Conservation (phyloP, 2,329 filamentous ascomycete species). For the Claviceps sp. region DNA sequence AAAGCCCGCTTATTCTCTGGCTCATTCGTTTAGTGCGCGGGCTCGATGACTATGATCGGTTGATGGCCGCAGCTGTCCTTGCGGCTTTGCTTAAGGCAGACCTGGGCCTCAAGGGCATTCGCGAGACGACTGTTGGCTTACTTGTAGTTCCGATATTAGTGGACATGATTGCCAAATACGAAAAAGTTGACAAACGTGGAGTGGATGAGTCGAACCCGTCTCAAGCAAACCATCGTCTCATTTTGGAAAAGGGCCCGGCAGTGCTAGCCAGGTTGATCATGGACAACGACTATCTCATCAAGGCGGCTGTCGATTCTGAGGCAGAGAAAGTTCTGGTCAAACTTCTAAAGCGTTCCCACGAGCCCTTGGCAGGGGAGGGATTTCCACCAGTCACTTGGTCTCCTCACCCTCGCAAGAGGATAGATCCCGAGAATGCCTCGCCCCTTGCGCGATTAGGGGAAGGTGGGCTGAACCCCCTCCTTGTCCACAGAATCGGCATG, state of each 20-base stretch:
- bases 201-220: conserved; percentile 24
- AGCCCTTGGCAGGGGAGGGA: conserved; percentile 22
- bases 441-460: conserved; percentile 39
- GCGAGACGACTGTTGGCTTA: conserved; percentile 51
- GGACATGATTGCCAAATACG: conserved; percentile 37
- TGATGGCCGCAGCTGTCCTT: conserved; percentile 57
- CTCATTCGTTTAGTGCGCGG: conserved; percentile 51
- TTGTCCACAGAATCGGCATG: conserved; percentile 58
- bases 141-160: conserved; percentile 59
- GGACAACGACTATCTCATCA: conserved; percentile 68
- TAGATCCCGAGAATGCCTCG: conserved; percentile 20
- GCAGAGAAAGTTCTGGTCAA: conserved; percentile 33
- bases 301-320: conserved; percentile 58
- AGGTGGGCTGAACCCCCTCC: conserved; percentile 44
- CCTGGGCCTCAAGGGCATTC: conserved; percentile 43
- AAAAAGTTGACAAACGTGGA: conserved; percentile 39
- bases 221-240: conserved; percentile 20
- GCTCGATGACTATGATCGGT: conserved; percentile 41
- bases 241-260: conserved; percentile 59
- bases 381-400: conserved; percentile 26
- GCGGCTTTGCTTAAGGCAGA: conserved; percentile 56
- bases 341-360: conserved; percentile 38
- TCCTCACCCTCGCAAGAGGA: conserved; percentile 20
- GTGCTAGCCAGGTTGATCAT: conserved; percentile 67
- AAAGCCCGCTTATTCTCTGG: conserved; percentile 62